Evolutionary conservation across 1,139 yeast genomes (phyloP).

Genomic region (Hemisphaericaspora xylofermentans): DNA sequence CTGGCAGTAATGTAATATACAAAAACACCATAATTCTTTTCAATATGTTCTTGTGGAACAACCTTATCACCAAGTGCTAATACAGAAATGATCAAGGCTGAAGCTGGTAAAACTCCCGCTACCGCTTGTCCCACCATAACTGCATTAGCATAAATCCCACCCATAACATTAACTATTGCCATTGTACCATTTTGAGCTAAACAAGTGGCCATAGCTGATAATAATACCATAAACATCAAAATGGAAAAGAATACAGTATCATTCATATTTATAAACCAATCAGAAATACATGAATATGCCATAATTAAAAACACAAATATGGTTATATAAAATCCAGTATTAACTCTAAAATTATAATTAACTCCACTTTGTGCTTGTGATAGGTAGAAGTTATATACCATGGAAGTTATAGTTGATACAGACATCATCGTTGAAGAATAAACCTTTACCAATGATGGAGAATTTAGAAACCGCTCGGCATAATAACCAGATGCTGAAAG

Average conservation of each 20-base stretch:
- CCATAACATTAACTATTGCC: slow-evolving; percentile 81
- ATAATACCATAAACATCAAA: slow-evolving; percentile 57
- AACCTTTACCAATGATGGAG: slow-evolving; percentile 53
- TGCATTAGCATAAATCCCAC: slow-evolving; percentile 78
- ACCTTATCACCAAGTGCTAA: slow-evolving; percentile 42
- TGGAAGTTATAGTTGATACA: slow-evolving; percentile 72
- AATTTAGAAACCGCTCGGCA: slow-evolving; percentile 57
- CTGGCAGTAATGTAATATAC: slow-evolving; percentile 72
- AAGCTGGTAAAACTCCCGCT: slow-evolving; percentile 87
- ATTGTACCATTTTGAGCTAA: slow-evolving; percentile 86
- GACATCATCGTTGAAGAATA: slow-evolving; percentile 90
- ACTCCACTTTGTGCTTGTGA: slow-evolving; percentile 68
- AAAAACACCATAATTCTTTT: slow-evolving; percentile 52
- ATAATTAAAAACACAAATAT: slow-evolving; percentile 52
- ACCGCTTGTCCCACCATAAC: slow-evolving; percentile 94
- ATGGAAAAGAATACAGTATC: slow-evolving; percentile 41
- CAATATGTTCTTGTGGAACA: slow-evolving; percentile 24
- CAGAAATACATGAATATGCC: slow-evolving; percentile 52
- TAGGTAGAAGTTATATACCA: slow-evolving; percentile 59
- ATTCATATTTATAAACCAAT: slow-evolving; percentile 35
- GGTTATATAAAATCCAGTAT: slow-evolving; percentile 58
- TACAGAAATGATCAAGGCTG: slow-evolving; percentile 64
- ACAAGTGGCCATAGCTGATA: slow-evolving; percentile 66
- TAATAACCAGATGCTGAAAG: slow-evolving; percentile 85
- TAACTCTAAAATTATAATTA: slow-evolving; percentile 59